Base-by-base conservation (phyloP, 164 flowering plant genomes). In the Malania oleifera region DNA sequence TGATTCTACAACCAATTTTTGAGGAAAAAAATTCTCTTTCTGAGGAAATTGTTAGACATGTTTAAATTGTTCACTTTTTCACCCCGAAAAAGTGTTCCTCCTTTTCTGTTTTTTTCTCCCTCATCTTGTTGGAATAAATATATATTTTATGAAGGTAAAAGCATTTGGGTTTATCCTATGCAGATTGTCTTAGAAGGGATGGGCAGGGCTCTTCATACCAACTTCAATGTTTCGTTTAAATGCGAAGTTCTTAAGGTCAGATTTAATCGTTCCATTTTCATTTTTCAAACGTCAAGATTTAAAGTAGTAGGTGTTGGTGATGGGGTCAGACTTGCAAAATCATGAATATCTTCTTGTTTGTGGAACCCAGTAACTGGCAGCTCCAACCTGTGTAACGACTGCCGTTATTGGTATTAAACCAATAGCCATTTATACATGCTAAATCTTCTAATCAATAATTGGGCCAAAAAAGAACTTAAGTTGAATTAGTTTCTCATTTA, bases 161-260 rank as follows among this genome's bases (percentile, higher is more conserved):
- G 18, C 46, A 12, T 44, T 27, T 34, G 12, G 6, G 29, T 41
- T 47, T 56, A 24, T 49, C 9, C 41, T 13, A 0, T 70, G 68
- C 81, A 95, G 99, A 67, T 95, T 56, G 77, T 95, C 54, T 79
- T 95, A 84, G 99, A 95, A 77, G 99, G 99, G 23, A 95, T 95
- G 99, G 99, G 99, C 7, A 80, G 99, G 57, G 71, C 99, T 64
- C 84, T 95, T 22, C 99, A 95, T 67, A 95, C 99, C 41, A 95
- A 95, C 73, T 88, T 82, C 82, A 91, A 95, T 69, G 97, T 93
- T 22, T 75, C 45, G 68, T 95, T 95, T 62, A 81, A 84, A 72
- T 89, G 95, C 50, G 99, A 95, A 57, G 87, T 92, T 62, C 62
- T 95, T 37, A 95, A 95, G 92, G 99, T 88, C 73, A 64, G 59